Percentiles rank a stretch among this genome's conserved stretches.
Conservation (phyloP, 495 filamentous ascomycete genomes). For the Thermothielavioides terrestris region DNA sequence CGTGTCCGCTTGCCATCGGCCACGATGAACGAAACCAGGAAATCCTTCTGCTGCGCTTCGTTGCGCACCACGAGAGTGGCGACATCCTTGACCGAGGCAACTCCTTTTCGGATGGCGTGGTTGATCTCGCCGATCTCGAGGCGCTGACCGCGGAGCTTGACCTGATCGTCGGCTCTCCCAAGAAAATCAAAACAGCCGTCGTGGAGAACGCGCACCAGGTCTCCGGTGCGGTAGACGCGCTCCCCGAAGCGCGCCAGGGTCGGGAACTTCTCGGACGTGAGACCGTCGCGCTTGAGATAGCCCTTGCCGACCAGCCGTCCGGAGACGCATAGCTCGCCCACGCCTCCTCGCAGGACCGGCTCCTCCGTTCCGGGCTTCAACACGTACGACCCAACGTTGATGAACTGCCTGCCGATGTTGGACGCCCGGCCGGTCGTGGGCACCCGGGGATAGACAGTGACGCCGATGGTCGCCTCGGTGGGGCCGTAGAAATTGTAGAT, state of each 20-base stretch:
- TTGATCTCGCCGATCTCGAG: constrained; percentile 75
- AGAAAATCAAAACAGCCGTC: constrained; percentile 65
- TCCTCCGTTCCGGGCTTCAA: constrained; percentile 57
- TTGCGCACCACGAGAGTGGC: constrained; percentile 52
- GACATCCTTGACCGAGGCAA: constrained; percentile 44
- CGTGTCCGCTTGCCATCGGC: constrained; percentile 1
- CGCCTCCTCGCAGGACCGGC: constrained; percentile 65
- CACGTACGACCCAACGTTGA: constrained; percentile 75
- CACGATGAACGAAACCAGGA: constrained; percentile 63
- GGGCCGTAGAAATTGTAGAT: constrained; percentile 80
- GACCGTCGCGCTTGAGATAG: constrained; percentile 68
- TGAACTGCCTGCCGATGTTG: constrained; percentile 78
- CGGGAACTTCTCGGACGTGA: constrained; percentile 58
- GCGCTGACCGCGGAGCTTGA: constrained; percentile 71
- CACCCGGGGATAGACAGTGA: constrained; percentile 69
- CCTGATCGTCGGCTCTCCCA: constrained; percentile 69
- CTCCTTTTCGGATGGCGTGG: constrained; percentile 47
- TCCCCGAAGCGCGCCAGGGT: constrained; percentile 40
- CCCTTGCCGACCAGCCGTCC: constrained; percentile 81
- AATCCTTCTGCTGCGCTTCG: constrained; percentile 55
- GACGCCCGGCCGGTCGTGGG: constrained; percentile 61
- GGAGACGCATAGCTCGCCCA: constrained; percentile 82
- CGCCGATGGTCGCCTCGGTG: constrained; percentile 85
- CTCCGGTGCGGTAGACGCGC: constrained; percentile 68
- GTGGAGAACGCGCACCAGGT: constrained; percentile 63